Evolutionary conservation across 148 eudicot species (phyloP).

Genomic region (Spergularia bocconei): DNA sequence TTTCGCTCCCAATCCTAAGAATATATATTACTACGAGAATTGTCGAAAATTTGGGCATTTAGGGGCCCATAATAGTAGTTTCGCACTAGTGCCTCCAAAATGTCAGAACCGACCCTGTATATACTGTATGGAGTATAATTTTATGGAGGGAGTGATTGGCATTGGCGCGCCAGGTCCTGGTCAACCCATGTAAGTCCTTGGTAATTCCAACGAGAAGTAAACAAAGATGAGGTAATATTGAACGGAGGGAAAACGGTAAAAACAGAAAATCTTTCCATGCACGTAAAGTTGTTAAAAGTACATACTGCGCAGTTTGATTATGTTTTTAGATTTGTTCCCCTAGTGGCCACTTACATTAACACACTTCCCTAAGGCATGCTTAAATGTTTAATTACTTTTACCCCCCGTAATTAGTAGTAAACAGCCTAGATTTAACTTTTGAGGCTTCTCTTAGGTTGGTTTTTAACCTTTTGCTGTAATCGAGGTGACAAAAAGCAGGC

Average conservation of each 20-base stretch:
- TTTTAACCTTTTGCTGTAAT: background rate
- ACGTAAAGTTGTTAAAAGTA: conserved; percentile 19
- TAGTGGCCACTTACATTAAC: conserved; percentile 11
- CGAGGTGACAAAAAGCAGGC: conserved; percentile 12
- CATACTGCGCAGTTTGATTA: background rate
- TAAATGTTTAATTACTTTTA: conserved; percentile 18
- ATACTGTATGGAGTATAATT: too few species aligned
- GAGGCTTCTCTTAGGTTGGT: background rate
- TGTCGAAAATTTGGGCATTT: too few species aligned
- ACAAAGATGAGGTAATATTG: background rate
- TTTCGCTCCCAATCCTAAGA: too few species aligned
- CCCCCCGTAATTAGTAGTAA: background rate
- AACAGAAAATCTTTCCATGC: conserved; percentile 19
- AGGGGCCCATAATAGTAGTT: too few species aligned
- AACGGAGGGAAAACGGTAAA: background rate
- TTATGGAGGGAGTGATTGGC: too few species aligned
- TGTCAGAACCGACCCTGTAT: too few species aligned
- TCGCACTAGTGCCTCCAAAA: too few species aligned
- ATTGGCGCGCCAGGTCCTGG: too few species aligned
- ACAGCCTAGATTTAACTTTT: conserved; percentile 3
- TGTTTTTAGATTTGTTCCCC: conserved; percentile 15
- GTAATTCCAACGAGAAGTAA: background rate
- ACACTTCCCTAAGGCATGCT: conserved; percentile 19
- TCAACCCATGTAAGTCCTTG: too few species aligned
- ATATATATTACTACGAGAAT: too few species aligned